These are phyloP conservation scores for Blastomyces emzantsi DNA, from an alignment of 2,329 filamentous ascomycete species.

Conservation along the genomic window DNA sequence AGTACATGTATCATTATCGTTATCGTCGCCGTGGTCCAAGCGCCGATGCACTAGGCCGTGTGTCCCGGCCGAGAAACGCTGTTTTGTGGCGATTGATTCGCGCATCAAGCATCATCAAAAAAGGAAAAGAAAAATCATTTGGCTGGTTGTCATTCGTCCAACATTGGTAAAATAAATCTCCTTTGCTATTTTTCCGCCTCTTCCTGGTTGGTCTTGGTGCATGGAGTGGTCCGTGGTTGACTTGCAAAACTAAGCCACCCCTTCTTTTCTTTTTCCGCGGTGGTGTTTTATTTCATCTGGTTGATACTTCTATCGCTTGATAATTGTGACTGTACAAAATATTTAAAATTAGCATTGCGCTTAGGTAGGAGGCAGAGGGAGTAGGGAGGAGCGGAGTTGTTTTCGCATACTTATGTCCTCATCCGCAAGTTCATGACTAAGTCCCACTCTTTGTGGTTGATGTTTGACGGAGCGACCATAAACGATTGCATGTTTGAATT, in stretches of 20 bases:
- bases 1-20: neutral
- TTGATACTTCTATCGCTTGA: constrained; percentile 25
- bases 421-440: constrained; percentile 83
- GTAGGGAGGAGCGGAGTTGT: neutral
- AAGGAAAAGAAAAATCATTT: neutral
- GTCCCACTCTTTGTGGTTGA: constrained; percentile 89
- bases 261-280: neutral
- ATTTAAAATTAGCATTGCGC: neutral
- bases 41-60: neutral
- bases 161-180: neutral
- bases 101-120: neutral
- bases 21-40: neutral
- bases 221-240: neutral
- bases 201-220: neutral
- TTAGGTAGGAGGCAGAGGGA: neutral
- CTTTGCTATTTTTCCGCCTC: neutral
- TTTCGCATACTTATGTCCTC: constrained; percentile 80
- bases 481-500: constrained; percentile 91
- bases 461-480: constrained; percentile 98
- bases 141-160: neutral
- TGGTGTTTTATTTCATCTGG: neutral
- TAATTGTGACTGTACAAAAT: constrained; percentile 26
- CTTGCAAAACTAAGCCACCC: neutral
- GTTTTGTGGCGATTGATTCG: neutral
- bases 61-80: neutral